Percentiles rank a stretch among this genome's conserved stretches.
Conservation (phyloP, 2,329 filamentous ascomycete species). For the Zasmidium citrigriseum region DNA sequence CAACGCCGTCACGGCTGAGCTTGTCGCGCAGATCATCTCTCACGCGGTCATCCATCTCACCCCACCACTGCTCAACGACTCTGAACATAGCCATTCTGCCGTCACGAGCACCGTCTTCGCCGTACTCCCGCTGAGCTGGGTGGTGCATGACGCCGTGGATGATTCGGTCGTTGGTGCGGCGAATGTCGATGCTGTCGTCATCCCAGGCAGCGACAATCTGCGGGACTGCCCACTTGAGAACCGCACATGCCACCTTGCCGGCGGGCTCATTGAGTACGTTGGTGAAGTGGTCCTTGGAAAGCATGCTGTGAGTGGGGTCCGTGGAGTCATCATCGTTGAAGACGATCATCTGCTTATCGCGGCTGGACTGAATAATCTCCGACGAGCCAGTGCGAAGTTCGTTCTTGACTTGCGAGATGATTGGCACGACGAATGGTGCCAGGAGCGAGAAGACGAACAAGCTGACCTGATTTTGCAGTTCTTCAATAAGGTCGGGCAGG, state of each 20-base stretch:
- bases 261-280: slow-evolving; percentile 87
- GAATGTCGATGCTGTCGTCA: slow-evolving; percentile 68
- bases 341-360: slow-evolving; percentile 81
- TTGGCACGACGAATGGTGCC: slow-evolving; percentile 81
- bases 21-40: slow-evolving; percentile 70
- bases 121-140: slow-evolving; percentile 72
- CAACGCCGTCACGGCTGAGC: slow-evolving; percentile 76
- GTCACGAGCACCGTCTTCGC: slow-evolving; percentile 69
- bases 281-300: slow-evolving; percentile 93
- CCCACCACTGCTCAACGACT: slow-evolving; percentile 85
- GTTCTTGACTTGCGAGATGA: slow-evolving; percentile 82
- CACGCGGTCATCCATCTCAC: slow-evolving; percentile 61
- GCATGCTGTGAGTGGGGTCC: slow-evolving; percentile 92
- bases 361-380: slow-evolving; percentile 83
- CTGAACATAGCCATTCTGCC: slow-evolving; percentile 76
- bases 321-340: slow-evolving; percentile 75
- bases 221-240: slow-evolving; percentile 80
- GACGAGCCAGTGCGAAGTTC: slow-evolving; percentile 84
- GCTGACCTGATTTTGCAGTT: slow-evolving; percentile 83
- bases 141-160: slow-evolving; percentile 84
- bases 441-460: slow-evolving; percentile 90
- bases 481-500: slow-evolving; percentile 79
- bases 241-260: slow-evolving; percentile 75
- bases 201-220: slow-evolving; percentile 89
- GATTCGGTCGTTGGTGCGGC: slow-evolving; percentile 72